Evolutionary conservation across 164 flowering plant genomes (phyloP).

Genomic region (Piper betle): DNA sequence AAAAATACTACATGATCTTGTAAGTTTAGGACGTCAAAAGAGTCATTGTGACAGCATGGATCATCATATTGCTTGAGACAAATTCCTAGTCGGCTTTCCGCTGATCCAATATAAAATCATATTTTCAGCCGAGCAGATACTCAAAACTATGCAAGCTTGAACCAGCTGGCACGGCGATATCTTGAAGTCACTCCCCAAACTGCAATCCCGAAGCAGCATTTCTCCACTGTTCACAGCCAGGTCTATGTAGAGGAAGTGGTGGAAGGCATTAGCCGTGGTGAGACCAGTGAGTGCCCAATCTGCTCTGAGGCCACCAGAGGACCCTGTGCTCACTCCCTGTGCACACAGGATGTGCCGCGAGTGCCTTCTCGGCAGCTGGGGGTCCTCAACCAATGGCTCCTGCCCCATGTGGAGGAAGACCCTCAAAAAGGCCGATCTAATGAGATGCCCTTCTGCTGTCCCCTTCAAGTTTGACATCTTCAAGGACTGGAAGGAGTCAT

Average conservation of each 20-base stretch:
- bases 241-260: conserved; percentile 71
- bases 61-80: too few species aligned
- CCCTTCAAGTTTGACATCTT: conserved; percentile 45
- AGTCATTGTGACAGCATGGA: too few species aligned
- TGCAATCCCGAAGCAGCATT: not conserved
- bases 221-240: conserved; percentile 23
- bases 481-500: conserved; percentile 67
- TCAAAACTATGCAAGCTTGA: too few species aligned
- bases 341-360: conserved; percentile 86
- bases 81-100: too few species aligned
- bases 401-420: conserved; percentile 62
- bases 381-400: conserved; percentile 27
- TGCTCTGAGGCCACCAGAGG: conserved; percentile 73
- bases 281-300: conserved; percentile 65
- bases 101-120: too few species aligned
- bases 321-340: conserved; percentile 74
- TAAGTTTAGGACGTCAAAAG: too few species aligned
- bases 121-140: too few species aligned
- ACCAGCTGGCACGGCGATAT: too few species aligned
- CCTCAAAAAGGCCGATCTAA: conserved; percentile 41
- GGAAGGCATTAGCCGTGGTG: conserved; percentile 46
- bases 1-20: too few species aligned
- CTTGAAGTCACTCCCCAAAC: too few species aligned
- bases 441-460: conserved; percentile 59
- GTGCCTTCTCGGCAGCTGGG: conserved; percentile 67